Evolutionary conservation across 345 rosid genomes (phyloP).

Genomic region (Hevea brasiliensis): DNA sequence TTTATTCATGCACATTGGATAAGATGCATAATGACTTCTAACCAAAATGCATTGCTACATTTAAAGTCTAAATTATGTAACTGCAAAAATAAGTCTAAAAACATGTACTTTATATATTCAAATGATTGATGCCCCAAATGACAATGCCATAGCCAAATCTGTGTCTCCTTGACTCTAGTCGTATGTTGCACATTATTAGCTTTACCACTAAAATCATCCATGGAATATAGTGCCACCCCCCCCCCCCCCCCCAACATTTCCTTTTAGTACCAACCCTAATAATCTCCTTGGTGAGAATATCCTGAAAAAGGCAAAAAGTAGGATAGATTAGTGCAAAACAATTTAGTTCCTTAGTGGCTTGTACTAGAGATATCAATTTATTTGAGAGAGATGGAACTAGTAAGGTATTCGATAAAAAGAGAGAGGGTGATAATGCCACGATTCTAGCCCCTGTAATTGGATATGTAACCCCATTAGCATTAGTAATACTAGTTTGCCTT

Average conservation of each 20-base stretch:
- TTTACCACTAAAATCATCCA: neutral
- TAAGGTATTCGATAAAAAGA: neutral
- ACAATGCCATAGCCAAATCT: neutral
- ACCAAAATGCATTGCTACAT: too few species aligned
- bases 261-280: neutral
- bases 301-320: neutral
- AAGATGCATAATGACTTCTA: neutral
- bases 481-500: neutral
- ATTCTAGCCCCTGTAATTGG: neutral
- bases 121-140: neutral
- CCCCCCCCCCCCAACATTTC: too few species aligned
- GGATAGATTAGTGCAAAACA: neutral
- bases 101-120: too few species aligned
- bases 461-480: slow-evolving; percentile 9
- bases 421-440: neutral
- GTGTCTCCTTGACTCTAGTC: neutral
- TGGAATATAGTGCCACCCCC: too few species aligned
- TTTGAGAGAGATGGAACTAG: slow-evolving; percentile 3
- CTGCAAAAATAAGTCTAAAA: too few species aligned
- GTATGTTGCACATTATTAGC: neutral
- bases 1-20: neutral
- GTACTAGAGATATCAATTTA: neutral
- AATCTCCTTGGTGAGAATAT: slow-evolving; percentile 8
- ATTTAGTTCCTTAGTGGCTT: neutral
- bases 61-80: too few species aligned